phyloP scores from a whole-genome alignment of 2,329 filamentous ascomycete species.

The Rhinocladiella mackenziei region DNA sequence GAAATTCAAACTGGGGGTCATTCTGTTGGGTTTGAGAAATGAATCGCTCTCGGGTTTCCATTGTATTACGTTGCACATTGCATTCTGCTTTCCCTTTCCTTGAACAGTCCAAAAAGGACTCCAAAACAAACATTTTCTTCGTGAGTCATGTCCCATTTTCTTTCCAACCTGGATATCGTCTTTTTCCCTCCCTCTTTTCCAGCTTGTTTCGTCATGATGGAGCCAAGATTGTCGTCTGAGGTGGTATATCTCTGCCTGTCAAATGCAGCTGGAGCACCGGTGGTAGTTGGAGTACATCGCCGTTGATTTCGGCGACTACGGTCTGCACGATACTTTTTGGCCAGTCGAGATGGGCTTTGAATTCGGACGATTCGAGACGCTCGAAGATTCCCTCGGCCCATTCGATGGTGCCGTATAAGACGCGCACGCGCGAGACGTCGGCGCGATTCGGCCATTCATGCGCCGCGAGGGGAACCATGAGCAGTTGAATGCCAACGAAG shows the following conservation, averaged over 20 bases:
- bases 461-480: slow-evolving; percentile 41
- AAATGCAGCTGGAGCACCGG: slow-evolving; percentile 24
- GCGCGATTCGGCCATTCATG: slow-evolving; percentile 31
- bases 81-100: no score
- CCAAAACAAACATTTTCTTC: no score
- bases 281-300: slow-evolving; percentile 18
- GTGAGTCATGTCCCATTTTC: no score
- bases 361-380: slow-evolving; percentile 30
- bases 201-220: no score
- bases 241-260: slow-evolving; percentile 12
- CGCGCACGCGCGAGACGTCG: slow-evolving; percentile 13
- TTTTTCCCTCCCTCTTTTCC: no score
- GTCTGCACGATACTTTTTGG: slow-evolving; percentile 17
- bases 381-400: slow-evolving; percentile 41
- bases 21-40: no score
- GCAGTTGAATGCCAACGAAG: slow-evolving; percentile 46
- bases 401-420: slow-evolving; percentile 32
- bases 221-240: slow-evolving; percentile 16
- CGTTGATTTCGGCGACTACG: slow-evolving; percentile 26
- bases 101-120: no score
- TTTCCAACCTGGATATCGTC: no score
- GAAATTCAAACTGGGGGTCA: no score
- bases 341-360: slow-evolving; percentile 24
- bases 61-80: no score
- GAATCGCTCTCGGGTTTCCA: no score